Base-by-base conservation (phyloP, 768 basidiomycete genomes). In the Trametes cingulata region DNA sequence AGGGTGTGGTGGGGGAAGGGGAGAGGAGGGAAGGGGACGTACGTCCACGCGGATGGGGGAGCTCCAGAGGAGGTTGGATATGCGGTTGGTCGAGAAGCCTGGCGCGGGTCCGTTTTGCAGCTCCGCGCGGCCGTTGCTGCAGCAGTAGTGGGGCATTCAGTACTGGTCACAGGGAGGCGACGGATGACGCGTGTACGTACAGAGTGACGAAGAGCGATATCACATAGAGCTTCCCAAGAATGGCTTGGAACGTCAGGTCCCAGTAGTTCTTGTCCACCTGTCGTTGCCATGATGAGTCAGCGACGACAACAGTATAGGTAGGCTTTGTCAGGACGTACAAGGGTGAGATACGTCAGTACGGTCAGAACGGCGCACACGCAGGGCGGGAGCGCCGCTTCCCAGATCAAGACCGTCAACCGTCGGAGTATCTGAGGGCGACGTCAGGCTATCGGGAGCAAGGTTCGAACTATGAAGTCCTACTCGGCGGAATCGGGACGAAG, bases 191-290 rank as follows among this genome's bases (percentile, higher is more conserved):
- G 48, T 17, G 35, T 9, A 14, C 70, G 37, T 48, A 71, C 71
- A 72, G 45, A 7, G 69, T 70, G 19, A 66, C 67, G 14, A 72
- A 70, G 0, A 72, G 60, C 1, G 71, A 72, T 20, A 72, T 70
- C 0, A 70, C 68, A 55, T 72, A 72, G 36, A 72, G 58, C 52
- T 72, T 72, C 3, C 71, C 71, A 2, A 72, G 60, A 14, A 72
- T 58, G 6, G 61, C 50, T 42, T 71, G 70, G 39, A 71, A 65
- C 52, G 66, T 63, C 19, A 70, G 58, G 24, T 68, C 65, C 71
- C 71, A 72, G 37, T 64, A 66, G 20, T 65, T 59, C 17, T 53
- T 27, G 40, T 67, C 51, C n/a, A 63, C 61, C 67, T 68, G 42
- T n/a, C 25, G 1, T 19, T 20, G 2, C n/a, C 17, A 15, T 12